These are phyloP conservation scores for Aspergillus sergii DNA, from an alignment of 2,329 filamentous ascomycete genomes.

Conservation along the genomic window DNA sequence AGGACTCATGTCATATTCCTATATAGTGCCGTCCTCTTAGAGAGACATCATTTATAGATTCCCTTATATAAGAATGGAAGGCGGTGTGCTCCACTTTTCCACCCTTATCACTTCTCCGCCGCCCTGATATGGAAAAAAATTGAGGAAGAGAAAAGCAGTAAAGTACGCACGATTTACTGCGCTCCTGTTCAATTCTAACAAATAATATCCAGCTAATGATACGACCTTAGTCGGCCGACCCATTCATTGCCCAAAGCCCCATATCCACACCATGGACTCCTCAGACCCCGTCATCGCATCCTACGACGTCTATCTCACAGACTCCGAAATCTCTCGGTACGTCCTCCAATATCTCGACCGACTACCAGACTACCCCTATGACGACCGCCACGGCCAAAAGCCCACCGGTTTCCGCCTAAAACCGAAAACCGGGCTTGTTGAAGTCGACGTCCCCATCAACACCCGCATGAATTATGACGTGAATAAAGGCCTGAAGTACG, in stretches of 20 bases:
- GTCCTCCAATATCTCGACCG: slow-evolving; percentile 84
- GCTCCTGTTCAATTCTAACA: no score
- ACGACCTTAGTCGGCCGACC: background rate
- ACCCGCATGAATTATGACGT: slow-evolving; percentile 76
- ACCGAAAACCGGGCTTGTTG: slow-evolving; percentile 76
- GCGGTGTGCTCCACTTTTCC: background rate
- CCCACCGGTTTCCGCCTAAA: slow-evolving; percentile 82
- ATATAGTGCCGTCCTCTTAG: background rate
- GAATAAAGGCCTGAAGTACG: slow-evolving; percentile 80
- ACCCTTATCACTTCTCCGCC: background rate
- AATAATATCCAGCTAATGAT: background rate
- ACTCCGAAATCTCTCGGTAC: slow-evolving; percentile 69
- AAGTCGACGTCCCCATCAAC: slow-evolving; percentile 86
- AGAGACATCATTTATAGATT: no score
- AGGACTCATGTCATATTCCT: background rate
- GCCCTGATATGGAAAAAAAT: background rate
- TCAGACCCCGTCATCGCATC: slow-evolving; percentile 69
- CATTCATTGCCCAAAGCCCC: background rate
- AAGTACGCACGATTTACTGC: background rate
- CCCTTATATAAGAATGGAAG: background rate
- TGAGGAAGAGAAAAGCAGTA: background rate
- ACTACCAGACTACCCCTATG: slow-evolving; percentile 64
- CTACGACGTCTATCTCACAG: slow-evolving; percentile 87
- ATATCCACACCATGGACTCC: slow-evolving; percentile 6
- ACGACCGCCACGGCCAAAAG: slow-evolving; percentile 55